These are phyloP conservation scores for Fusarium mexicanum DNA, from an alignment of 2,329 filamentous ascomycete genomes.

Conservation along the genomic window DNA sequence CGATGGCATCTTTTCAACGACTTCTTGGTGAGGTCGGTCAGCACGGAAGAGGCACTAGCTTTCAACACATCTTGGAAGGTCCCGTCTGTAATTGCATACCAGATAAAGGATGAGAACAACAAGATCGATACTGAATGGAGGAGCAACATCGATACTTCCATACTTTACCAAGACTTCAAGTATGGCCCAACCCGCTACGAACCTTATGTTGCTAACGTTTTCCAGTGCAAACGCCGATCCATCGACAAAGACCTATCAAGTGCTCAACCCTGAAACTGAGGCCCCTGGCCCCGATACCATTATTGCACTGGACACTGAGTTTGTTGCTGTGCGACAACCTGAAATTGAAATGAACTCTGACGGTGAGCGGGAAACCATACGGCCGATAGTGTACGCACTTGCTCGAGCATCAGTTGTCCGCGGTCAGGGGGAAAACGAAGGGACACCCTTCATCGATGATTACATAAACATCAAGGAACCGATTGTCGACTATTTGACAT, in stretches of 20 bases:
- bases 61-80: constrained; percentile 95
- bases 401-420: constrained; percentile 93
- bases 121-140: constrained; percentile 89
- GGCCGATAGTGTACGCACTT: constrained; percentile 88
- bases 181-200: constrained; percentile 44
- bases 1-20: constrained; percentile 99
- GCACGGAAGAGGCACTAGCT: constrained; percentile 82
- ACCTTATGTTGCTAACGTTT: constrained; percentile 7
- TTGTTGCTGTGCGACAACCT: constrained; percentile 90
- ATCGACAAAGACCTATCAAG: constrained; percentile 64
- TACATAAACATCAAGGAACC: constrained; percentile 93
- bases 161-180: constrained; percentile 79
- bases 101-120: constrained; percentile 83
- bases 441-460: constrained; percentile 92
- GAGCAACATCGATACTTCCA: constrained; percentile 80
- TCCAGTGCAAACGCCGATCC: constrained; percentile 52
- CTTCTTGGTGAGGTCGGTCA: constrained; percentile 86
- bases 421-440: constrained; percentile 79
- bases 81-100: constrained; percentile 87
- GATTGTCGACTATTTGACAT: constrained; percentile 94
- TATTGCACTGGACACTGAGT: constrained; percentile 94
- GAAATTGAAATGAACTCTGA: constrained; percentile 98
- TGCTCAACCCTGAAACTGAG: constrained; percentile 68
- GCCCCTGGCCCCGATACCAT: constrained; percentile 76
- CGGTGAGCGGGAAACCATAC: constrained; percentile 87